A percentile compares a stretch with the other conserved stretches of the same genome.
Evolutionary conservation across 2,329 filamentous ascomycete genomes (phyloP).

Genomic region (Curvularia spicifera): DNA sequence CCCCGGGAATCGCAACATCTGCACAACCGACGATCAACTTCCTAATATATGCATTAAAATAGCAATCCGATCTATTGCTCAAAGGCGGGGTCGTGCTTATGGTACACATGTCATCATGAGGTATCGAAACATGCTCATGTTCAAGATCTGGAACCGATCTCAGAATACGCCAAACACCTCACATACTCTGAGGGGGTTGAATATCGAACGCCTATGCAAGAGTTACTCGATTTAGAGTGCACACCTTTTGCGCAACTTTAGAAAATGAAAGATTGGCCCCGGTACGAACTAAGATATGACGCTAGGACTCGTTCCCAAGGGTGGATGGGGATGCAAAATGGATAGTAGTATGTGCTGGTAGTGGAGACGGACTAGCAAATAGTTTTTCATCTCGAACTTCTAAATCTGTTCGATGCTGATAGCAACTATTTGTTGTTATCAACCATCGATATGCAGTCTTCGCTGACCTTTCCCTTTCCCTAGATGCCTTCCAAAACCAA

Average conservation of each 20-base stretch:
- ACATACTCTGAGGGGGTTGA: background rate
- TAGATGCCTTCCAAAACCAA: background rate
- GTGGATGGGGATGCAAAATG: background rate
- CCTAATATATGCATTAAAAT: background rate
- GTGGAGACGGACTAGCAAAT: background rate
- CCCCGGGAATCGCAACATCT: background rate
- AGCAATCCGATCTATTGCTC: constrained; percentile 1
- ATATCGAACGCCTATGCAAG: background rate
- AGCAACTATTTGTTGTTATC: background rate
- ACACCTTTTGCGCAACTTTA: background rate
- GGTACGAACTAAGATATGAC: background rate
- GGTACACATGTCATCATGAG: constrained; percentile 1
- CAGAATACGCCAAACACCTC: constrained; percentile 1
- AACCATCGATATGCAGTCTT: background rate
- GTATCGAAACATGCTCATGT: background rate
- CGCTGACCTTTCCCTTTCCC: no score
- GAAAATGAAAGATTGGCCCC: background rate
- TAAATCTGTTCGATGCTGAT: background rate
- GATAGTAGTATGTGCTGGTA: background rate
- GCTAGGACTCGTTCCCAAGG: background rate
- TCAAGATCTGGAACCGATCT: background rate
- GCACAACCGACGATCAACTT: background rate
- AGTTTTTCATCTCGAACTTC: background rate
- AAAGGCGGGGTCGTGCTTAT: constrained; percentile 5
- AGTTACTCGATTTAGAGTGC: background rate